Base-by-base conservation (phyloP, 371 early-diverging fungal genomes). In the Saksenaea oblongispora region DNA sequence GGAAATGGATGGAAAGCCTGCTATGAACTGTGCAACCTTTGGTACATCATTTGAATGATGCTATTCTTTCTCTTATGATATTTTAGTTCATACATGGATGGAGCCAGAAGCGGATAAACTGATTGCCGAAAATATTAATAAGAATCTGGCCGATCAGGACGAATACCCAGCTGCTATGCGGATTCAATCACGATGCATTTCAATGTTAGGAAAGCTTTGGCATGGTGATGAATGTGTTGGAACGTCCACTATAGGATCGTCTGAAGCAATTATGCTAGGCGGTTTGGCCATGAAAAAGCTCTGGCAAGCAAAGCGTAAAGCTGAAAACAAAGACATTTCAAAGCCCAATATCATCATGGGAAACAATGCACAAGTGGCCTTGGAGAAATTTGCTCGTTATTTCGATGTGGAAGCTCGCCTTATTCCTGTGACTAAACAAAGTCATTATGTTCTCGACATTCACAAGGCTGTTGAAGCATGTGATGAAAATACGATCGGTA, bases 401-500 rank as follows among this genome's bases (percentile, higher is more conserved):
- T 87, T 89, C 73, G 92, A 92, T 65, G 83, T 92, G 35, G 91
- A 90, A 63, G 68, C 81, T 22, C 86, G 89, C 4, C 53, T 85
- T 54, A 84, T 88, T 17, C 80, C 80, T 2, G 85, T 89, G 34
- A 70, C 75, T 4, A 78, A 72, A 36, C 69, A 76, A 34, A 74
- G 75, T 44, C 75, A 70, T 39, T 84, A 76, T 63, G 76, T 76
- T 35, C 62, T 86, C 18, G 83, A 85, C 67, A 62, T 67, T 35
- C 36, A 81, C 17, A 76, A 84, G 60, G 88, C 88, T 26, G 61
- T 81, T 11, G 75, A 79, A 31, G 69, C 81, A 35, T 71, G 82
- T 42, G 89, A 91, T 71, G 91, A 89, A 63, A 91, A 91, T 74
- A 91, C 91, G 14, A 87, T 91, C 39, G 91, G 90, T 54, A 69